These are phyloP conservation scores for Tagetes erecta DNA, from an alignment of 129 eudicot species.

Conservation along the genomic window DNA sequence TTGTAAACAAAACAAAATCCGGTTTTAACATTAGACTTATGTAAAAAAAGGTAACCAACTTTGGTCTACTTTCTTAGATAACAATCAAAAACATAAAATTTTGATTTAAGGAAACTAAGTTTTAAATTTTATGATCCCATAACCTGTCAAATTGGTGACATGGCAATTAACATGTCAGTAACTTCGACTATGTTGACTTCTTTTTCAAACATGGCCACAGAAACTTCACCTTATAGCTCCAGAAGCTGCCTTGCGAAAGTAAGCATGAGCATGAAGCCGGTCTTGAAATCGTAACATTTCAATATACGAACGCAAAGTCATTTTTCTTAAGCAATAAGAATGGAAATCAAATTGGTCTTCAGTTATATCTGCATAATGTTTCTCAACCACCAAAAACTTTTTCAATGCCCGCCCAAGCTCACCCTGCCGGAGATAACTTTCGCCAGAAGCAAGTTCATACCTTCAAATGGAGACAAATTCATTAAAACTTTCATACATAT, in stretches of 20 bases:
- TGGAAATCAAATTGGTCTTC: conserved; percentile 99
- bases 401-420: conserved; percentile 93
- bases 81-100: not conserved
- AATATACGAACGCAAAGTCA: conserved; percentile 94
- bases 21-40: conserved; percentile 13
- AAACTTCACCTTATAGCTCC: conserved; percentile 84
- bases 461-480: conserved; percentile 37
- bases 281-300: conserved; percentile 93
- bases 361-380: conserved; percentile 95
- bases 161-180: not conserved
- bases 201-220: conserved; percentile 3
- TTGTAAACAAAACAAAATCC: not conserved
- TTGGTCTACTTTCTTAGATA: not conserved
- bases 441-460: conserved; percentile 99
- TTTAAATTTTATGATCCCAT: not conserved
- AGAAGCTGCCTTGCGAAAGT: conserved; percentile 90
- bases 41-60: not conserved
- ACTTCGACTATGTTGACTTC: not conserved
- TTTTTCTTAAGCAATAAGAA: conserved; percentile 94
- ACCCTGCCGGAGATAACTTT: conserved; percentile 93
- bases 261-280: conserved; percentile 86
- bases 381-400: conserved; percentile 87
- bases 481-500: conserved; percentile 2
- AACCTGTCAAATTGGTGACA: not conserved
- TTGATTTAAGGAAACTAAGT: not conserved